Percentiles rank a stretch among this genome's conserved stretches.
These are phyloP conservation scores for Daldinia sp. DNA, from an alignment of 2,329 filamentous ascomycete species.

Conservation along the genomic window DNA sequence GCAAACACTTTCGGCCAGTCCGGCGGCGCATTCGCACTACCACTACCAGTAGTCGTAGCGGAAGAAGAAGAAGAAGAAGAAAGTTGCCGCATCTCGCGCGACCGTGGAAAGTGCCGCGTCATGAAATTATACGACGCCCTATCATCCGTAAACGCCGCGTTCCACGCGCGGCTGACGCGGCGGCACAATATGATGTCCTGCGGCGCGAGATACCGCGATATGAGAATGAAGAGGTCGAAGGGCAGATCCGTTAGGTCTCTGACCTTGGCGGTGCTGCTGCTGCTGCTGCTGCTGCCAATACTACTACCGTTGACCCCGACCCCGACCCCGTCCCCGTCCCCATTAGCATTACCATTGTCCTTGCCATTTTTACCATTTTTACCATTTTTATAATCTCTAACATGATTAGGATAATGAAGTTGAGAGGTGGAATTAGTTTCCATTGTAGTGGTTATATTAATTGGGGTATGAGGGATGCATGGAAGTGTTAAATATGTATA, in stretches of 20 bases:
- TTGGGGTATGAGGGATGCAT: background rate
- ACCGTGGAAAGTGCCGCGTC: constrained; percentile 64
- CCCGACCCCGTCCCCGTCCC: background rate
- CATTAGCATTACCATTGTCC: background rate
- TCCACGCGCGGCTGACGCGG: constrained; percentile 63
- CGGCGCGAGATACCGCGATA: constrained; percentile 63
- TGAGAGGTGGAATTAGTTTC: background rate
- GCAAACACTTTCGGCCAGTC: constrained; percentile 62
- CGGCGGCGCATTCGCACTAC: constrained; percentile 51
- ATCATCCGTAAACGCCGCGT: constrained; percentile 62
- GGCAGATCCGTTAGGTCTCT: constrained; percentile 62
- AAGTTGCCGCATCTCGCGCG: constrained; percentile 60
- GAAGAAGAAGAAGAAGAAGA: constrained; percentile 19
- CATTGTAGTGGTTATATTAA: background rate
- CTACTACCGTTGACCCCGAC: too few species aligned
- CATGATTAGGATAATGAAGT: background rate
- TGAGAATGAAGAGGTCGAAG: constrained; percentile 68
- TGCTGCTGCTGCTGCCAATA: background rate
- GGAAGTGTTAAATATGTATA: background rate
- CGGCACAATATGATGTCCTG: constrained; percentile 64
- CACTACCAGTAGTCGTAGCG: too few species aligned
- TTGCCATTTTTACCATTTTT: background rate
- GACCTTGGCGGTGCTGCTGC: background rate
- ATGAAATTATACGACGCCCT: constrained; percentile 62
- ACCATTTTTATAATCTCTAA: constrained; percentile 4